phyloP scores from a whole-genome alignment of 306 rosid genomes.

The Ormosia emarginata region DNA sequence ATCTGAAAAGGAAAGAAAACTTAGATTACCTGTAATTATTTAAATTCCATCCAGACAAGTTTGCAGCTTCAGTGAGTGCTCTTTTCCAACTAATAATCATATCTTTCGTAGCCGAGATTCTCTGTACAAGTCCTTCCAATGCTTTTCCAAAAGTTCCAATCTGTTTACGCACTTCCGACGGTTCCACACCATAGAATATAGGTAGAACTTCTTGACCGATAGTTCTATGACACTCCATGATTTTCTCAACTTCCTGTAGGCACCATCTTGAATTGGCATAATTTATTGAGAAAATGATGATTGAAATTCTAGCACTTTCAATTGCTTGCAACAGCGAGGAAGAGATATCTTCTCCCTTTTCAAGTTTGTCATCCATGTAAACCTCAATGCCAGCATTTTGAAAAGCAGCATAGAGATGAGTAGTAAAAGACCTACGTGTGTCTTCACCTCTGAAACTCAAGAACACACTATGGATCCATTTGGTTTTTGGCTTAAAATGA shows the following conservation, averaged over 20 bases:
- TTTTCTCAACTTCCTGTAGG: background rate
- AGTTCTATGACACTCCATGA: conserved; percentile 5
- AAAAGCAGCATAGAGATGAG: background rate
- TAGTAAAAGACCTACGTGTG: background rate
- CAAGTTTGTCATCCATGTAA: background rate
- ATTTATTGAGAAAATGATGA: background rate
- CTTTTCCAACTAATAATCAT: background rate
- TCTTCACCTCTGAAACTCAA: background rate
- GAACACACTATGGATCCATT: background rate
- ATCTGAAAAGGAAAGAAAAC: background rate
- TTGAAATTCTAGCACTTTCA: background rate
- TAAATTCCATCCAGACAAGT: conserved; percentile 1
- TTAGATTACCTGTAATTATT: background rate
- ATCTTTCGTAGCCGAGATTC: background rate
- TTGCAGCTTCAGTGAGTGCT: background rate
- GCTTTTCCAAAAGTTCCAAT: background rate
- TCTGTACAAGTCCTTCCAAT: background rate
- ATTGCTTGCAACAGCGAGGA: conserved; percentile 1
- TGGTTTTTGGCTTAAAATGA: background rate
- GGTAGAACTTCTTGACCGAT: background rate
- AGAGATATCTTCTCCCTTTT: background rate
- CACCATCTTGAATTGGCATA: conserved; percentile 4
- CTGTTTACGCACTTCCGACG: background rate
- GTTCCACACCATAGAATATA: background rate
- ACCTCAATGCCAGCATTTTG: background rate